Evolutionary conservation across 768 basidiomycete species (phyloP).

Genomic region (Phanerochaete sordida): DNA sequence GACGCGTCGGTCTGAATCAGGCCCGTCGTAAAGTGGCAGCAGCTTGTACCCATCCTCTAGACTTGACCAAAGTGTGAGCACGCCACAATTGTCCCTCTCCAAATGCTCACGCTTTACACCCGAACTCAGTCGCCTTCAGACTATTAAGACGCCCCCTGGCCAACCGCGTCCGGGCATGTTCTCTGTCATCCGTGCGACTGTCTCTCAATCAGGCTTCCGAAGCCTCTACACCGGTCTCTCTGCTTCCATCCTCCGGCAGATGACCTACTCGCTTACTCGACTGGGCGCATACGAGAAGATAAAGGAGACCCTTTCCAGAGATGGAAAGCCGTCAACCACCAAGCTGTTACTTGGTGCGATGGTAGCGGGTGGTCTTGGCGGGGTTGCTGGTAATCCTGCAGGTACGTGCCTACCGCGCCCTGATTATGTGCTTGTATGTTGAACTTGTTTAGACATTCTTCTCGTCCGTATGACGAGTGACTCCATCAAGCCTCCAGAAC

Average conservation of each 20-base stretch:
- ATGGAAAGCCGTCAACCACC: conserved; percentile 49
- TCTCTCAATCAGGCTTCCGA: conserved; percentile 63
- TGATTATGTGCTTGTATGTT: neutral
- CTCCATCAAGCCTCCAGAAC: conserved; percentile 65
- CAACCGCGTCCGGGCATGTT: conserved; percentile 61
- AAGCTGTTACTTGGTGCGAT: conserved; percentile 61
- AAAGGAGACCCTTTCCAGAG: conserved; percentile 51
- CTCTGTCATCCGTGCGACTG: conserved; percentile 57
- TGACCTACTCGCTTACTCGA: conserved; percentile 88
- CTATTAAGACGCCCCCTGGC: conserved; percentile 41
- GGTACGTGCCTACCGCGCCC: conserved; percentile 33
- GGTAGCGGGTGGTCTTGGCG: conserved; percentile 76
- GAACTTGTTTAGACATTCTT: conserved; percentile 52
- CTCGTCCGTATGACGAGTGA: conserved; percentile 90
- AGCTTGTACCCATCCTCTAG: conserved; percentile 77
- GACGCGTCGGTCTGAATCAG: neutral
- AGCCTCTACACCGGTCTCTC: conserved; percentile 81
- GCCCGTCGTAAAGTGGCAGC: conserved; percentile 70
- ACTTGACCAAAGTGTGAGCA: conserved; percentile 76
- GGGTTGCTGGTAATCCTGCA: conserved; percentile 82
- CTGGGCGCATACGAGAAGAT: conserved; percentile 80
- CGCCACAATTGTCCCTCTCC: neutral
- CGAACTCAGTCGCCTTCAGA: conserved; percentile 92
- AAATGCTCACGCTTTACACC: too few relatives aligned
- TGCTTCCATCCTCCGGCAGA: conserved; percentile 82